Percentiles rank a stretch among this genome's conserved stretches.
Evolutionary conservation across 139 green algal genomes (phyloP).

Genomic region (Medakamo hakoo): DNA sequence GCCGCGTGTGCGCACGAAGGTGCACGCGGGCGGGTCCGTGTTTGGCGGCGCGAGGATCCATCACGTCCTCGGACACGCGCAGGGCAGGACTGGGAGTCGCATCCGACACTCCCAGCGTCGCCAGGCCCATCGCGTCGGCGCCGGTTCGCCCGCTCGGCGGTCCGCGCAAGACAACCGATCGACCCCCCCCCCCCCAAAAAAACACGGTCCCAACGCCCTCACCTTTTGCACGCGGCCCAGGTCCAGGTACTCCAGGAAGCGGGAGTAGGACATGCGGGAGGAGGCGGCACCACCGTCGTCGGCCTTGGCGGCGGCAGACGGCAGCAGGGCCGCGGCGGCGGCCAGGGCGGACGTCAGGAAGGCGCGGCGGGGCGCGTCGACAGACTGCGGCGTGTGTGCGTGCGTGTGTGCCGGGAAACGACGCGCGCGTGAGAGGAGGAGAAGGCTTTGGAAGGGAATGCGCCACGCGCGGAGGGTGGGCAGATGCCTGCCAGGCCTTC

Average conservation of each 20-base stretch:
- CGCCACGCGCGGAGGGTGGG: no score
- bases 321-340: slow-evolving; percentile 10
- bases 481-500: no score
- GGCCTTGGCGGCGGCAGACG: slow-evolving; percentile 6
- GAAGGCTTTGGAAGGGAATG: no score
- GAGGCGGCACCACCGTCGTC: slow-evolving; percentile 66
- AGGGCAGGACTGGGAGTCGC: no score
- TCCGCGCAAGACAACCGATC: not conserved
- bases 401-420: no score
- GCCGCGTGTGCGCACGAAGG: no score
- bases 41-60: not conserved
- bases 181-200: not conserved
- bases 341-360: slow-evolving; percentile 8
- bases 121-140: no score
- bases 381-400: no score
- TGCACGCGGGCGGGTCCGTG: not conserved
- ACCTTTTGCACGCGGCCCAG: slow-evolving; percentile 99
- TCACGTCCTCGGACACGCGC: no score
- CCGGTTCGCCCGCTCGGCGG: not conserved
- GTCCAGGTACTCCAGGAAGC: slow-evolving; percentile 99
- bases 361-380: no score
- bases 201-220: not conserved
- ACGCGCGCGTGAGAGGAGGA: no score
- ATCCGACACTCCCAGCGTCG: no score
- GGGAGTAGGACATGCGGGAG: slow-evolving; percentile 97